Evolutionary conservation across 2,329 filamentous ascomycete species (phyloP), one percentile per base, ranked within the genome.

Genomic region (Colletotrichum gigasporum): DNA sequence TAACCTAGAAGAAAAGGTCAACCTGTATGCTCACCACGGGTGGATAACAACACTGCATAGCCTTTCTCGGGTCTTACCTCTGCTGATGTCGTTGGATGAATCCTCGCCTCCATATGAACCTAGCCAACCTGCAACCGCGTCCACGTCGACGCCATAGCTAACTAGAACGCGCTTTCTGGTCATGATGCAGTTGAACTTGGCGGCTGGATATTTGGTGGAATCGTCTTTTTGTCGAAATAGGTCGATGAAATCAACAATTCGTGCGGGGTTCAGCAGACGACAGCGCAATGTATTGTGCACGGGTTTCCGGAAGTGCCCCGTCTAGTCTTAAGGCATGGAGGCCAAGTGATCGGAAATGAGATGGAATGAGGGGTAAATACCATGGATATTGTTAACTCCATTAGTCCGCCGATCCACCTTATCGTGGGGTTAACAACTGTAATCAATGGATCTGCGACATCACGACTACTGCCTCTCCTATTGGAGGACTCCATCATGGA

Each of bases 81-180:
- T 82, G 71, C 86, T 90, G 67, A 93, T 92, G 69, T 93, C 91
- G 71, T 84, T 91, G 1, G 86, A 87, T 7, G 85, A 90, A 72
- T 93, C 90, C 74, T 93, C 85, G 35, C 91, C 90, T 14, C 89
- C 89, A 70, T 94, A 93, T 0, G 87, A 91, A 1, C 91, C 91
- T 0, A 93, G 80, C 91, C 91, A 93, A 8, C 91, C 90, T 2
- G 90, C 87, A 2, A 93, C 89, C n/a, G 90, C 90, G 68, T 93
- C 90, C 24, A 93, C 89, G 66, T 93, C 91, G 22, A 93, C 88
- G 3, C 90, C 89, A 69, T 91, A 92, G 68, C 85, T 82, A 26
- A 75, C 70, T 45, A 77, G 72, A 66, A 77, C 75, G 9, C 75
- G 72, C 68, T 77, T 77, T 68, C 76, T 77, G 37, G 71, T 74